Evolutionary conservation across 2,329 filamentous ascomycete species (phyloP), one percentile per base, ranked within the genome.

Genomic region (Aaosphaeria pasadenensis): DNA sequence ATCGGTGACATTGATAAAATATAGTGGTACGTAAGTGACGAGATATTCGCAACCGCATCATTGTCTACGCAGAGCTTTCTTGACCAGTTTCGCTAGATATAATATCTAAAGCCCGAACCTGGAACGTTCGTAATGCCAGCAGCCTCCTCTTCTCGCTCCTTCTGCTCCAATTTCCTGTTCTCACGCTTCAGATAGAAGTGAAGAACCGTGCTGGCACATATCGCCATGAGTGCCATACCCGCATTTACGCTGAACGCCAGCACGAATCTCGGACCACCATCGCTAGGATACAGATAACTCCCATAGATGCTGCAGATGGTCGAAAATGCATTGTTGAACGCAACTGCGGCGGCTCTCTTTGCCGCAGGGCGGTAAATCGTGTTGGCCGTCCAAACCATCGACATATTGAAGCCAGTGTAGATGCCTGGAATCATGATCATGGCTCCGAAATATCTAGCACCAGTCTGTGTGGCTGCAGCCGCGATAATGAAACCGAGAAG

Each of bases 311-410:
- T 39, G 11, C n/a, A 45, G 11, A 11, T 30, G 31, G 41, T 51
- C 17, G 42, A 11, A 29, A 45, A n/a, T 5, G 11, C 11, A 62
- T 82, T 82, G 71, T 80, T 74, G 53, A 81, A 70, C 48, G 78
- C 78, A 40, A 81, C 74, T 30, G 78, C 78, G 3, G 80, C 79
- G 30, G 78, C 78, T 30, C 78, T 77, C 70, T 81, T 81, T 7
- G 78, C 78, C 0, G 78, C 77, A 0, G 77, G 79, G 1, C 79
- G 76, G 0, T 79, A 78, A 62, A 44, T 11, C 5, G 29, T 13
- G 30, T 40, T 42, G 1, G 52, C 42, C 2, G 44, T 39, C 52
- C 52, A 55, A 6, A 45, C 41, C 5, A 52, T 39, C 5, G n/a
- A 31, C 28, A 52, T 41, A 11, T 24, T 47, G 43, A 48, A 55